phyloP scores from a whole-genome alignment of 306 rosid genomes.

The Corylus heterophylla region DNA sequence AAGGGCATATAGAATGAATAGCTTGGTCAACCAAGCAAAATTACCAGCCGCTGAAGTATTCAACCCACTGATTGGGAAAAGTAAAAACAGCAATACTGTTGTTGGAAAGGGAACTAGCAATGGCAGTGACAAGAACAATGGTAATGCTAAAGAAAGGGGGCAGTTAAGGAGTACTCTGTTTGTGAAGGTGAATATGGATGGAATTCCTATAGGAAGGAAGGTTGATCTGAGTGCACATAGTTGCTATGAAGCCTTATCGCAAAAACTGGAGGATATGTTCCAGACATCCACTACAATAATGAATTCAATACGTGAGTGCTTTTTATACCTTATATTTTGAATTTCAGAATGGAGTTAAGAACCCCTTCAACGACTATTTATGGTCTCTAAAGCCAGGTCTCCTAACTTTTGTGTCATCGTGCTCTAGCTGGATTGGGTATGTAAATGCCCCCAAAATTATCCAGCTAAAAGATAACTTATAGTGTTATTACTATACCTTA shows the following conservation, averaged over 20 bases:
- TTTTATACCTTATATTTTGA: constrained; percentile 12
- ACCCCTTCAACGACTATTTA: neutral
- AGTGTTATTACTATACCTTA: too few species aligned
- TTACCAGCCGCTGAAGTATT: constrained; percentile 53
- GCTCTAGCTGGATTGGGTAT: constrained; percentile 1
- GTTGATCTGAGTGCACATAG: constrained; percentile 78
- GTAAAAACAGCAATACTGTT: constrained; percentile 32
- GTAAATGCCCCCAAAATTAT: too few species aligned
- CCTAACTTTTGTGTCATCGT: constrained; percentile 9
- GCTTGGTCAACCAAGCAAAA: constrained; percentile 63
- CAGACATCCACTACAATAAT: constrained; percentile 46
- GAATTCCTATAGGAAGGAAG: constrained; percentile 86
- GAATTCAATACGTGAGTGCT: constrained; percentile 54
- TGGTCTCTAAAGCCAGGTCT: constrained; percentile 8
- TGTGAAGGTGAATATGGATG: constrained; percentile 95
- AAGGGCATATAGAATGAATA: constrained; percentile 72
- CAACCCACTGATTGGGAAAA: constrained; percentile 44
- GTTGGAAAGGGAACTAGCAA: constrained; percentile 37
- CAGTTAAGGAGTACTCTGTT: constrained; percentile 51
- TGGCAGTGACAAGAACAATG: constrained; percentile 38
- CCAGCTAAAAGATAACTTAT: too few species aligned
- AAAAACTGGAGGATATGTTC: constrained; percentile 82
- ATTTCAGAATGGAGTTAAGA: constrained; percentile 7
- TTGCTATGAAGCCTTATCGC: constrained; percentile 71
- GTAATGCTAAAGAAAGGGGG: constrained; percentile 47